Base-by-base conservation (phyloP, 345 rosid genomes). In the Hevea brasiliensis region DNA sequence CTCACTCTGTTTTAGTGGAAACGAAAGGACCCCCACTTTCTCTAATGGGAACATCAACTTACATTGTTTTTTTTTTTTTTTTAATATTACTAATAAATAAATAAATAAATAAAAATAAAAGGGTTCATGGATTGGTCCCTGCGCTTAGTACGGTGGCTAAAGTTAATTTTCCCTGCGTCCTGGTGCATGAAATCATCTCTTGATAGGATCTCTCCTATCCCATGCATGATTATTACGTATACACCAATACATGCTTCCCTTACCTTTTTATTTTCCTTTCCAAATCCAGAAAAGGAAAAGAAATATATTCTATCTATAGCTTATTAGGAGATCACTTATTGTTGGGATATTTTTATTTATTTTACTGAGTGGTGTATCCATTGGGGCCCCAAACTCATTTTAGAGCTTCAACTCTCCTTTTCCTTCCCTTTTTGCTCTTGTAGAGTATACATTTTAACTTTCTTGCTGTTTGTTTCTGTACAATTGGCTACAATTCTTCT, bases 161-260 rank as follows among this genome's bases (percentile, higher is more conserved):
- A 13, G 41, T 53, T 72, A 53, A 68, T 60, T 32, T 73, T 70
- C 44, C 41, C 6, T 74, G 72, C 65, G 51, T 56, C 73, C 41
- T 61, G 72, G 64, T 74, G 74, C 81, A 77, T 77, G 69, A 79
- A 70, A 76, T 79, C 68, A 45, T 76, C 54, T 40, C 71, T 64
- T 65, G 61, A 32, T 2, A 32, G 37, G 37, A 32, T 32, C 37
- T 32, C 37, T 32, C 37, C 37, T 32, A 32, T 81, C 72, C 79
- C 87, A 86, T 86, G 89, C 89, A 86, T 79, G 78, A 84, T 86
- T 77, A 81, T 84, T 84, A 86, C 89, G 86, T 84, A 82, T 84
- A 77, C 85, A 77, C 73, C 71, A 81, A 76, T 79, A 61, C 77
- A 82, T 76, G 81, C 74, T 74, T 74, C 57, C 71, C 1, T 47